Evolutionary conservation across 2,329 filamentous ascomycete genomes (phyloP), one percentile per base, ranked within the genome.

Genomic region (Hysterium pulicare): DNA sequence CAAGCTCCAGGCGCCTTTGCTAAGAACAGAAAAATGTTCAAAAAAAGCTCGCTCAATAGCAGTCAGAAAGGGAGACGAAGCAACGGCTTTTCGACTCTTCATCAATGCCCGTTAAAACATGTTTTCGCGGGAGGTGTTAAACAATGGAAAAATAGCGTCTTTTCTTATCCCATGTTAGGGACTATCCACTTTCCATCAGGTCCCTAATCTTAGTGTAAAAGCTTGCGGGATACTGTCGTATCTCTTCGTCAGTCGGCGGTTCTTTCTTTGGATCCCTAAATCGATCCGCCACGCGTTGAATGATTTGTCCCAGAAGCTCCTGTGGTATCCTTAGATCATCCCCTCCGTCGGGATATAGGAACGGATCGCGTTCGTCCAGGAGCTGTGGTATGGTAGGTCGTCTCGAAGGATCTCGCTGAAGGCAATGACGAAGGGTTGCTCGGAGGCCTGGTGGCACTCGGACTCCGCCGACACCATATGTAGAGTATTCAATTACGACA

Each of bases 401-500:
- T 31, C 73, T 66, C 2, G 70, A 68, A 16, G 78, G 74, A 49
- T 83, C 78, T 28, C 81, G 73, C 48, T 82, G 73, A 21, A 84
- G 61, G 51, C 81, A 84, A 31, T 71, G 67, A 40, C 74, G 73
- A 34, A 84, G 58, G 0, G 78, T 82, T 22, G 71, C 69, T 46
- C 77, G 72, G 11, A 84, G 66, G 2, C 75, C 73, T 3, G 74
- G 69, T 0, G 81, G 78, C 0, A 84, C 71, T 2, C 69, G 61
- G 0, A 75, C 69, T 8, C 74, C 83, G 33, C 87, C 87, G 38
- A 90, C 71, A 10, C 84, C 87, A 2, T 77, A 73, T 1, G 81
- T 75, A 0, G 84, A 84, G 57, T 83, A 93, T 42, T 87, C 79
- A 58, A 94, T 87, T 5, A 69, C 65, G 64, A 90, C 82, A 42